These are phyloP conservation scores for Chloranthus sessilifolius DNA, from an alignment of 164 flowering plant species.

Conservation along the genomic window DNA sequence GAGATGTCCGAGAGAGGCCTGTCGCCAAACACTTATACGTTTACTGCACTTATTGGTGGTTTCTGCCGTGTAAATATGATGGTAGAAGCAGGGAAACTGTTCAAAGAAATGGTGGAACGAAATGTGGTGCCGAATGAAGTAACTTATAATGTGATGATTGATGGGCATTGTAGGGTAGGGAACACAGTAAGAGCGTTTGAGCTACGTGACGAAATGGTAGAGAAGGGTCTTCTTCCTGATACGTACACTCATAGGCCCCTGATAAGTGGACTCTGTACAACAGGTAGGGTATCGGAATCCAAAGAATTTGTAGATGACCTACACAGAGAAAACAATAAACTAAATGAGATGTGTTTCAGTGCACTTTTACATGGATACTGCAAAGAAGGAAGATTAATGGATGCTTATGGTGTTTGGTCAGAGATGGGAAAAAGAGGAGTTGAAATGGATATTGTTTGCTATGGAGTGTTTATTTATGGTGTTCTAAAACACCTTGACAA, in stretches of 20 bases:
- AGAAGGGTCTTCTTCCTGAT: constrained; percentile 67
- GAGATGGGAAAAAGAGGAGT: constrained; percentile 69
- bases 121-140: constrained; percentile 62
- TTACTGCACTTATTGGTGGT: constrained; percentile 67
- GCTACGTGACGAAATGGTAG: constrained; percentile 66
- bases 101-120: constrained; percentile 49
- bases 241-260: constrained; percentile 77
- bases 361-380: constrained; percentile 73
- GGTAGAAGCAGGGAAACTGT: constrained; percentile 53
- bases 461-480: constrained; percentile 68
- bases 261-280: constrained; percentile 68
- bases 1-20: constrained; percentile 76
- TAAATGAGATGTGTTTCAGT: constrained; percentile 74
- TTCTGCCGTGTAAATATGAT: constrained; percentile 59
- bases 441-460: constrained; percentile 67
- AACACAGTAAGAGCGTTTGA: constrained; percentile 63
- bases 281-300: constrained; percentile 68
- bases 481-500: constrained; percentile 35
- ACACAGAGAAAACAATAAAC: constrained; percentile 32
- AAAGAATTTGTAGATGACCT: constrained; percentile 67
- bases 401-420: constrained; percentile 44
- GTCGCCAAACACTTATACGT: constrained; percentile 64
- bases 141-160: constrained; percentile 84
- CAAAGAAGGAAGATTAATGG: constrained; percentile 67
- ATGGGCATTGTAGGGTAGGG: constrained; percentile 70